Evolutionary conservation across 2,329 filamentous ascomycete species (phyloP).

Genomic region (Neofusicoccum umdonicola): DNA sequence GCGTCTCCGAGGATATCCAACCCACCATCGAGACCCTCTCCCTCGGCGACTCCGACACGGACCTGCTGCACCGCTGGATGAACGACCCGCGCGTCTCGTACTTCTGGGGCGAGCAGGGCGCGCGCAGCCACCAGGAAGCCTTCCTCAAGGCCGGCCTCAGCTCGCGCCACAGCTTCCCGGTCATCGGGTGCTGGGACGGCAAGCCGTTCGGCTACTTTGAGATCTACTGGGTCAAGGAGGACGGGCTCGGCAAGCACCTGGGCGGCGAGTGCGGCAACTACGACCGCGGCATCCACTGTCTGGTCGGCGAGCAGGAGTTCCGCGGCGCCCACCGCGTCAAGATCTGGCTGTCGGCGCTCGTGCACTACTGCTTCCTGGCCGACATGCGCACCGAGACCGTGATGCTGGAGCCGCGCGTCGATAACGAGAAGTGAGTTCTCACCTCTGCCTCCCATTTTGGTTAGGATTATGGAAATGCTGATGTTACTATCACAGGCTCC

Average conservation of each 20-base stretch:
- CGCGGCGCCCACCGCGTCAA: conserved; percentile 73
- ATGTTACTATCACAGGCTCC: conserved; percentile 52
- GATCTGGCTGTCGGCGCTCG: conserved; percentile 77
- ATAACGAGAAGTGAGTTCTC: conserved; percentile 79
- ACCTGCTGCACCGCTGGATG: conserved; percentile 84
- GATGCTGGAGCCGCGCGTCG: conserved; percentile 83
- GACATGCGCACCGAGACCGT: conserved; percentile 81
- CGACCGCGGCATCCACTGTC: conserved; percentile 82
- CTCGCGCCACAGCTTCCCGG: conserved; percentile 78
- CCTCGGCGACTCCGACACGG: conserved; percentile 53
- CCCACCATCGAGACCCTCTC: conserved; percentile 32
- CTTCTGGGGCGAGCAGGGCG: conserved; percentile 76
- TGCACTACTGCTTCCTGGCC: conserved; percentile 79
- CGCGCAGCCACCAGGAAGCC: conserved; percentile 55
- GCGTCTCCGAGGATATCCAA: conserved; percentile 50
- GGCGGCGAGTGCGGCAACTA: conserved; percentile 68
- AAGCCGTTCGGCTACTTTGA: conserved; percentile 97
- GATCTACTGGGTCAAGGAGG: conserved; percentile 97
- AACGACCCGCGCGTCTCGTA: conserved; percentile 75
- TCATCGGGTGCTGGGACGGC: conserved; percentile 90
- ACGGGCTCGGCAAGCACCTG: conserved; percentile 69
- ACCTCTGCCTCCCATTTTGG: not conserved
- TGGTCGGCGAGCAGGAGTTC: conserved; percentile 91
- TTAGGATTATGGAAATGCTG: not conserved
- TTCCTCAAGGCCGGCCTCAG: conserved; percentile 68